Evolutionary conservation across 2,329 filamentous ascomycete genomes (phyloP).

Genomic region (Epichloe gansuensis): DNA sequence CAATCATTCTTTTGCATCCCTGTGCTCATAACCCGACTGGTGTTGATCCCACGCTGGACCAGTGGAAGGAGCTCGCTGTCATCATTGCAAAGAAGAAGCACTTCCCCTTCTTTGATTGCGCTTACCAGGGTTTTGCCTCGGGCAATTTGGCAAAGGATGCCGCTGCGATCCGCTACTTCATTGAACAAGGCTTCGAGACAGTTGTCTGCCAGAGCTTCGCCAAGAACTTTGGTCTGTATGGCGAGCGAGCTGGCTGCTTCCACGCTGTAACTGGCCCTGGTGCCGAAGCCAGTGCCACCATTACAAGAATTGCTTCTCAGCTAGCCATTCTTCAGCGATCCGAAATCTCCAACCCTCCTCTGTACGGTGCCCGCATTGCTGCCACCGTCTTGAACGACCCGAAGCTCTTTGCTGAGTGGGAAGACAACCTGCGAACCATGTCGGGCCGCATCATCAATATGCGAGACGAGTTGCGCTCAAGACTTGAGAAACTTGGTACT

Average conservation of each 20-base stretch:
- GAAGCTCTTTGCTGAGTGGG: slow-evolving; percentile 77
- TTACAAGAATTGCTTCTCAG: slow-evolving; percentile 64
- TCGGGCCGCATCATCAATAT: slow-evolving; percentile 88
- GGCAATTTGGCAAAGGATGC: slow-evolving; percentile 76
- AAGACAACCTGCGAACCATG: slow-evolving; percentile 85
- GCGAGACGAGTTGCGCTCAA: slow-evolving; percentile 63
- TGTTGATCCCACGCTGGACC: slow-evolving; percentile 83
- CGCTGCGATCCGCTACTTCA: slow-evolving; percentile 87
- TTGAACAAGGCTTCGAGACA: slow-evolving; percentile 82
- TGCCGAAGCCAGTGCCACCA: slow-evolving; percentile 48
- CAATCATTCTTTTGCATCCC: slow-evolving; percentile 82
- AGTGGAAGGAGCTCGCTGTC: slow-evolving; percentile 82
- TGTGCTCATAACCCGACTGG: slow-evolving; percentile 98
- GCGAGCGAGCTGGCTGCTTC: slow-evolving; percentile 91
- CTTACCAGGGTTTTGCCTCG: slow-evolving; percentile 95
- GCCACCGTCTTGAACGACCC: slow-evolving; percentile 75
- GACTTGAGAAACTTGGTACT: slow-evolving; percentile 74
- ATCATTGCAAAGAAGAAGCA: slow-evolving; percentile 67
- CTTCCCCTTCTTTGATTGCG: slow-evolving; percentile 96
- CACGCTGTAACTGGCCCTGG: slow-evolving; percentile 74
- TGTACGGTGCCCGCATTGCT: slow-evolving; percentile 86
- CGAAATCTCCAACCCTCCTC: slow-evolving; percentile 94
- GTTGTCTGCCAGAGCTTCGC: slow-evolving; percentile 87
- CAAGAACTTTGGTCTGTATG: slow-evolving; percentile 97
- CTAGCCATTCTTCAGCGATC: slow-evolving; percentile 89